Percentiles rank a stretch among this genome's conserved stretches.
Conservation (phyloP, 1,284 basidiomycete genomes). For the Sporisorium iseilematis-ciliati region DNA sequence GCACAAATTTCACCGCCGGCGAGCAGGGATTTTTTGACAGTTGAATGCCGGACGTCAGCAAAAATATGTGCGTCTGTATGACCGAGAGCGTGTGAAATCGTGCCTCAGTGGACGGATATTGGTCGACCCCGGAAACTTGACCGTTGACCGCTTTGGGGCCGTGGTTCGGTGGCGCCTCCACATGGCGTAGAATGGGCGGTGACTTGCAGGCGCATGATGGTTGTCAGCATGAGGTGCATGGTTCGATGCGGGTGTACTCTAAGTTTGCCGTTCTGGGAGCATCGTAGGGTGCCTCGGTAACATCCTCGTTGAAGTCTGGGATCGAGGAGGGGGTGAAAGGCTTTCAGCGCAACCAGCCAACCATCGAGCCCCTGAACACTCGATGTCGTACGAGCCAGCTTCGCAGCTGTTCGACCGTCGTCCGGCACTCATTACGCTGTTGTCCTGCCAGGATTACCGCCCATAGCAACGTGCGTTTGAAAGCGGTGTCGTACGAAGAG, state of each 20-base stretch:
- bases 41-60: constrained; percentile 7
- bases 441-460: too few relatives aligned
- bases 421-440: too few relatives aligned
- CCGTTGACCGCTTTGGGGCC: not conserved
- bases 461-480: too few relatives aligned
- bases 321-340: not conserved
- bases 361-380: too few relatives aligned
- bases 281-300: constrained; percentile 3
- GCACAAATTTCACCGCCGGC: not conserved
- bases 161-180: not conserved
- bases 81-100: constrained; percentile 3
- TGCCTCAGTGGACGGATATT: not conserved
- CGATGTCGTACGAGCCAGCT: too few relatives aligned
- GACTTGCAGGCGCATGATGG: not conserved
- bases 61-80: not conserved
- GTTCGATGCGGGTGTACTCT: not conserved
- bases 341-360: too few relatives aligned
- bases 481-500: too few relatives aligned
- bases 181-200: not conserved
- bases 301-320: not conserved
- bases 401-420: too few relatives aligned
- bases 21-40: not conserved
- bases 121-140: constrained; percentile 4
- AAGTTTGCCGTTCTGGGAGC: not conserved
- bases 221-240: constrained; percentile 4